Percentiles rank a stretch among this genome's conserved stretches.
Evolutionary conservation across 2,329 filamentous ascomycete species (phyloP).

Genomic region (Graphilbum sp.): DNA sequence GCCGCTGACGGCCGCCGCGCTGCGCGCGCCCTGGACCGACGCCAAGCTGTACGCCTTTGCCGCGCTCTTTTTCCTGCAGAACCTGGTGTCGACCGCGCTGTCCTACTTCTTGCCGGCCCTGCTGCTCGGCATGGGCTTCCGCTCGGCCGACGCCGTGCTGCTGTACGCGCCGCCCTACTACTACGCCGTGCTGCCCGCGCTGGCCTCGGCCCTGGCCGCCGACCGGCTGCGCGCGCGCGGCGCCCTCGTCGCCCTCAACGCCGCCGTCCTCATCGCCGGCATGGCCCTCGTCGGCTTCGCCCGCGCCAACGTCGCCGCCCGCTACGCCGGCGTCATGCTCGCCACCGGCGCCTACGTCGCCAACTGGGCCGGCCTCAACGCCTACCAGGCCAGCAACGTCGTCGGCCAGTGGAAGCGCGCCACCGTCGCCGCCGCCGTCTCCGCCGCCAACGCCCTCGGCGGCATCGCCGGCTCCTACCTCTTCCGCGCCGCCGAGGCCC

Average conservation of each 20-base stretch:
- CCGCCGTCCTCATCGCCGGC: constrained; percentile 35
- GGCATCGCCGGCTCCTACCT: constrained; percentile 61
- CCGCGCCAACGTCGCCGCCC: constrained; percentile 21
- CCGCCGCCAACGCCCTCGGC: constrained; percentile 61
- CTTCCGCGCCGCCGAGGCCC: constrained; percentile 30
- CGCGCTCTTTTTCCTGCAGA: constrained; percentile 45
- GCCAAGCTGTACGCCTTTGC: constrained; percentile 46
- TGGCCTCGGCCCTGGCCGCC: constrained; percentile 39
- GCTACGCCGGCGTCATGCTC: constrained; percentile 62
- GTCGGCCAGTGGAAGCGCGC: constrained; percentile 78
- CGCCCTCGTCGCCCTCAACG: constrained; percentile 48
- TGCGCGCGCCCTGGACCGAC: constrained; percentile 29
- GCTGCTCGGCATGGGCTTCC: constrained; percentile 49
- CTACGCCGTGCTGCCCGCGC: constrained; percentile 48
- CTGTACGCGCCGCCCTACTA: constrained; percentile 54
- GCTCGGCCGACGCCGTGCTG: constrained; percentile 46
- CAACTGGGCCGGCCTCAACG: constrained; percentile 57
- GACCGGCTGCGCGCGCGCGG: constrained; percentile 52
- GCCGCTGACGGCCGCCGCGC: constrained; percentile 29
- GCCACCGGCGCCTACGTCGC: constrained; percentile 58
- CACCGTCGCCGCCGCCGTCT: constrained; percentile 57
- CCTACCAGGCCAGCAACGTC: constrained; percentile 78
- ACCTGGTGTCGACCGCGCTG: constrained; percentile 57
- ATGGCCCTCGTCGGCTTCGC: constrained; percentile 54
- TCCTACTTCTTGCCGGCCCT: constrained; percentile 69